These are phyloP conservation scores for Gamarada debralockiae DNA, from an alignment of 495 filamentous ascomycete genomes.

Conservation along the genomic window DNA sequence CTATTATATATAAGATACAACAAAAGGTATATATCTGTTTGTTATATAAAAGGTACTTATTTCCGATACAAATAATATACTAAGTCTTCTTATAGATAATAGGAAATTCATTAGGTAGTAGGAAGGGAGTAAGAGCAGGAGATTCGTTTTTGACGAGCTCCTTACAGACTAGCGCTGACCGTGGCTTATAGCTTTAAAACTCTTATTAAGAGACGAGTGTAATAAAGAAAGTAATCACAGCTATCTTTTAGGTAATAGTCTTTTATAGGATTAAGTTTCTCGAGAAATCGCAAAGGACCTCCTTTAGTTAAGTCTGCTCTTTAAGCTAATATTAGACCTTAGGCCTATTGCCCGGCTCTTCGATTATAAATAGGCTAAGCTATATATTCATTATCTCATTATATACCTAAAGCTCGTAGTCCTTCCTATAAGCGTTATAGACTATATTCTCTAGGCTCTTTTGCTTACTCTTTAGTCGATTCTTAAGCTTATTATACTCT, in stretches of 20 bases:
- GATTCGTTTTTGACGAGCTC: slow-evolving; percentile 7
- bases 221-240: slow-evolving; percentile 4
- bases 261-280: slow-evolving; percentile 3
- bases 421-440: not conserved
- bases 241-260: slow-evolving; percentile 6
- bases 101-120: not conserved
- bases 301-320: slow-evolving; percentile 12
- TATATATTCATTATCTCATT: slow-evolving; percentile 6
- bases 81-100: too few relatives aligned
- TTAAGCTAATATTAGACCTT: slow-evolving; percentile 13
- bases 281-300: slow-evolving; percentile 12
- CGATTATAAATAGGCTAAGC: slow-evolving; percentile 4
- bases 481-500: not conserved
- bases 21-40: too few relatives aligned
- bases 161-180: slow-evolving; percentile 3
- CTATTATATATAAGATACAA: too few relatives aligned
- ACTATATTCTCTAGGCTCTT: not conserved
- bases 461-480: not conserved
- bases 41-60: too few relatives aligned
- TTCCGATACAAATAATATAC: too few relatives aligned
- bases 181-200: slow-evolving; percentile 2
- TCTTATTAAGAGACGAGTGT: slow-evolving; percentile 9
- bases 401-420: not conserved
- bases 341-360: slow-evolving; percentile 11
- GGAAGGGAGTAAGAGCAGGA: slow-evolving; percentile 3